These are phyloP conservation scores for Pulchroboletus neoregius DNA, from an alignment of 1,284 basidiomycete species.

Conservation along the genomic window DNA sequence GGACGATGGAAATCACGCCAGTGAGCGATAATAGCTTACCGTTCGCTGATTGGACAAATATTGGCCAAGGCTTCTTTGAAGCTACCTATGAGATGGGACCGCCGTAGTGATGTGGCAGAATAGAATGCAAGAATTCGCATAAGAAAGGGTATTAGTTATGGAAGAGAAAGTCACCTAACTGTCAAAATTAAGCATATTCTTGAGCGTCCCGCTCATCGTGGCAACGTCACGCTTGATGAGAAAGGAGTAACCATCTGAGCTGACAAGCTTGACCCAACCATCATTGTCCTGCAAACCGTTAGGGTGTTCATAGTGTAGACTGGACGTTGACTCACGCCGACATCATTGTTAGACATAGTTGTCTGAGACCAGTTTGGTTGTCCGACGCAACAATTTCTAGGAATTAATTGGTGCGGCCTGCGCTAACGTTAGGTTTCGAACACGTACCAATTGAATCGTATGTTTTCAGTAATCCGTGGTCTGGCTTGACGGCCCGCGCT, in stretches of 20 bases:
- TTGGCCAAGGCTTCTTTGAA: slow-evolving; percentile 51
- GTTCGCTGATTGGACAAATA: slow-evolving; percentile 45
- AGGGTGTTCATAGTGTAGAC: neutral
- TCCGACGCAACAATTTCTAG: too few species aligned
- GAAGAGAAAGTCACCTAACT: slow-evolving; percentile 23
- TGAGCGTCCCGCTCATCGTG: slow-evolving; percentile 47
- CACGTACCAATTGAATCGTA: too few species aligned
- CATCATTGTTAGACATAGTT: slow-evolving; percentile 19
- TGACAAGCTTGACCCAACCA: slow-evolving; percentile 52
- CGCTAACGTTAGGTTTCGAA: too few species aligned
- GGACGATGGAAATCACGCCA: neutral
- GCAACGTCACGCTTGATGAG: slow-evolving; percentile 51
- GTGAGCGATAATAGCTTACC: slow-evolving; percentile 33
- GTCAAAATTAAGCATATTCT: slow-evolving; percentile 38
- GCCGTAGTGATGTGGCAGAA: slow-evolving; percentile 9
- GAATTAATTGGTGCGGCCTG: too few species aligned
- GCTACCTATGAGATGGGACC: slow-evolving; percentile 34
- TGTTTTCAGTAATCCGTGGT: too few species aligned
- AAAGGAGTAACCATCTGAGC: slow-evolving; percentile 51
- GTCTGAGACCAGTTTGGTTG: too few species aligned
- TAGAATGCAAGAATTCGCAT: slow-evolving; percentile 15
- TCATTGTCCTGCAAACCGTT: slow-evolving; percentile 25
- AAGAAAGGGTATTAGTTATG: slow-evolving; percentile 9
- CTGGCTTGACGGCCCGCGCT: too few species aligned
- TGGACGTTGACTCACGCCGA: slow-evolving; percentile 16